Conservation (phyloP, 495 filamentous ascomycete species). For the Chaetomium fimeti region DNA sequence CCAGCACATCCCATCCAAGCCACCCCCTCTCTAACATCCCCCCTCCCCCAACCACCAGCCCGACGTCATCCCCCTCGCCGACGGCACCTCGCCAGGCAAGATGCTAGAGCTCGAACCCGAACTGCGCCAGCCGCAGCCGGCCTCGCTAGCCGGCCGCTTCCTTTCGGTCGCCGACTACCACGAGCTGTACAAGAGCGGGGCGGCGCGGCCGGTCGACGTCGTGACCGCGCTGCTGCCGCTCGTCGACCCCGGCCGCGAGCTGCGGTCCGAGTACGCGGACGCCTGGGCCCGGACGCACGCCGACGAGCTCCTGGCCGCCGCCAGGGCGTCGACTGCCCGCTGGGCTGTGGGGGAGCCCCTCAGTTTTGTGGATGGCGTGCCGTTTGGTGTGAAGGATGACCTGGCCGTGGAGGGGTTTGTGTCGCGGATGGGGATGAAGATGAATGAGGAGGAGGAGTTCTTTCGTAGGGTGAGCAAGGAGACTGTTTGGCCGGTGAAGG, state of each 20-base stretch:
- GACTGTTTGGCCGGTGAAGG: constrained; percentile 68
- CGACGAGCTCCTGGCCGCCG: constrained; percentile 63
- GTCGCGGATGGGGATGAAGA: constrained; percentile 55
- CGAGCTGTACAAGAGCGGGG: constrained; percentile 64
- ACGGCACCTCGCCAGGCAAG: constrained; percentile 27
- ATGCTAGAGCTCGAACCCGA: constrained; percentile 39
- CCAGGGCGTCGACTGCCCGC: constrained; percentile 65
- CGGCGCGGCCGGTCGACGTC: constrained; percentile 69
- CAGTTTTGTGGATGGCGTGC: constrained; percentile 76
- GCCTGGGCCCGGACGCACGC: constrained; percentile 63
- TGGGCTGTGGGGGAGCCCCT: constrained; percentile 64
- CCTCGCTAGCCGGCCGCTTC: constrained; percentile 51
- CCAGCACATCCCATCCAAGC: constrained; percentile 5
- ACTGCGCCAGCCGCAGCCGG: constrained; percentile 35
- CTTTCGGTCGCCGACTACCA: constrained; percentile 76
- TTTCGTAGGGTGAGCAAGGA: constrained; percentile 34
- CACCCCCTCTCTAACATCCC: background rate
- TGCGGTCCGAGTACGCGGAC: constrained; percentile 58
- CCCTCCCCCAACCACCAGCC: constrained; percentile 44
- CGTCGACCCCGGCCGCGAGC: constrained; percentile 50
- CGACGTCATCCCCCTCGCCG: constrained; percentile 68
- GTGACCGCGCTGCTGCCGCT: constrained; percentile 67
- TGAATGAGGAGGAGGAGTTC: constrained; percentile 39
- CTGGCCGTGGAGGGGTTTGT: constrained; percentile 71
- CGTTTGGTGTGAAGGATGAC: constrained; percentile 87